These are phyloP conservation scores for Tylopilus sp. DNA, from an alignment of 768 basidiomycete species.

Conservation along the genomic window DNA sequence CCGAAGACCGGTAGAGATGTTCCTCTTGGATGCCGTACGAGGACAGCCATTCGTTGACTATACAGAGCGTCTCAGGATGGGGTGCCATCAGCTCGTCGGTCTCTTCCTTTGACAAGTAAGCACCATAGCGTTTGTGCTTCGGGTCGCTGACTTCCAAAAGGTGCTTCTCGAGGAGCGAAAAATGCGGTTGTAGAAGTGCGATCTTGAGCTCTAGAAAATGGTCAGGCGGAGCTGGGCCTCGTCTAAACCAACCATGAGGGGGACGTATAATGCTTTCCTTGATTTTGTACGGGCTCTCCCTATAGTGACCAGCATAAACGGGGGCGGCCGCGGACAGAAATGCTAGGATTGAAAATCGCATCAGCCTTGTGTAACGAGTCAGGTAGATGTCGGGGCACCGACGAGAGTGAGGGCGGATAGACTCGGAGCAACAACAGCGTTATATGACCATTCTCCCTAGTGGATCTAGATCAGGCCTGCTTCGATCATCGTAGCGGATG, in stretches of 20 bases:
- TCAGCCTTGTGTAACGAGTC: background rate
- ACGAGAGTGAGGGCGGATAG: background rate
- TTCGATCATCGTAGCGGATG: no score
- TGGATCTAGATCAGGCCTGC: no score
- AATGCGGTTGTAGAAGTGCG: conserved; percentile 52
- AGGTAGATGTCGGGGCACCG: background rate
- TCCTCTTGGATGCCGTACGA: conserved; percentile 50
- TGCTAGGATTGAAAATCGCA: conserved; percentile 12
- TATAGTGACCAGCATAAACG: conserved; percentile 7
- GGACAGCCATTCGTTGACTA: conserved; percentile 61
- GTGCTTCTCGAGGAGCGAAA: conserved; percentile 46
- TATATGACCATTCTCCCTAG: conserved; percentile 6
- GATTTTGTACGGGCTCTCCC: conserved; percentile 29
- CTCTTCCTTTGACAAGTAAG: conserved; percentile 60
- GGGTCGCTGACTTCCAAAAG: conserved; percentile 61
- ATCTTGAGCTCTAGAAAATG: conserved; percentile 55
- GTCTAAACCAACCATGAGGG: conserved; percentile 49
- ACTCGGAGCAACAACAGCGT: background rate
- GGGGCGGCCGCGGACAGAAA: conserved; percentile 13
- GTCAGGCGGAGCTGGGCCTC: conserved; percentile 41
- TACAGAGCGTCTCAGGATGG: conserved; percentile 45
- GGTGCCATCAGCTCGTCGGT: conserved; percentile 63
- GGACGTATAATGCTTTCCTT: conserved; percentile 46
- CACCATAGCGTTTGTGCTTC: conserved; percentile 49
- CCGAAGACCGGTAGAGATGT: conserved; percentile 53